Evolutionary conservation across 306 rosid genomes (phyloP).

Genomic region (Inga leiocalycina): DNA sequence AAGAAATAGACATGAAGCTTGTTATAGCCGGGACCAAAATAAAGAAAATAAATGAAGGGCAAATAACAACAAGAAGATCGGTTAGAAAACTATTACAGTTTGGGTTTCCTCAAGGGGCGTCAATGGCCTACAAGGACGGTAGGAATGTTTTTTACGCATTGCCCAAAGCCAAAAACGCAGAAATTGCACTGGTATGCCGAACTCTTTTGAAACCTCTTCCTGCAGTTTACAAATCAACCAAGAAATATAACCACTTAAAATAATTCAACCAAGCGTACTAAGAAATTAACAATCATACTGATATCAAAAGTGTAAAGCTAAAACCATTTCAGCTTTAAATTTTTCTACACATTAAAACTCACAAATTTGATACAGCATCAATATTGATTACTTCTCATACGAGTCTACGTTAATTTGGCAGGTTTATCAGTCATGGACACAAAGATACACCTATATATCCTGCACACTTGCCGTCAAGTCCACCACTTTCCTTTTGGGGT

Average conservation of each 20-base stretch:
- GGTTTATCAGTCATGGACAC: too few relatives aligned
- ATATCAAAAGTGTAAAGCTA: too few relatives aligned
- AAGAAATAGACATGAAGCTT: conserved; percentile 3
- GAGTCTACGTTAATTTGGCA: too few relatives aligned
- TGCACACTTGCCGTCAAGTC: too few relatives aligned
- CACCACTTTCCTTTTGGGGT: too few relatives aligned
- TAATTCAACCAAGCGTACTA: background rate
- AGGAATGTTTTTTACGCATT: conserved; percentile 81
- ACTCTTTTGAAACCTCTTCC: conserved; percentile 91
- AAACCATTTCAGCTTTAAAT: too few relatives aligned
- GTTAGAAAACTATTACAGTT: conserved; percentile 54
- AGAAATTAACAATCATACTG: background rate
- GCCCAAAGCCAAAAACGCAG: conserved; percentile 97
- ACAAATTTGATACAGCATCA: too few relatives aligned
- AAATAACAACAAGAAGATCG: conserved; percentile 14
- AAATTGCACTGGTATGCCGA: conserved; percentile 79
- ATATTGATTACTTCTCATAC: too few relatives aligned
- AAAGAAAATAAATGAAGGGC: background rate
- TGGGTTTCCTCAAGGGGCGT: conserved; percentile 71
- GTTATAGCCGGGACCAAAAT: background rate
- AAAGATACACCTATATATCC: too few relatives aligned
- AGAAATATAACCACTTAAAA: background rate
- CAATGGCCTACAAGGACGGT: conserved; percentile 83
- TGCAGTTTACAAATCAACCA: conserved; percentile 37
- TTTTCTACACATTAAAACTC: too few relatives aligned